Conservation (phyloP, 257 asterid species). For the Forsythia suspensa region DNA sequence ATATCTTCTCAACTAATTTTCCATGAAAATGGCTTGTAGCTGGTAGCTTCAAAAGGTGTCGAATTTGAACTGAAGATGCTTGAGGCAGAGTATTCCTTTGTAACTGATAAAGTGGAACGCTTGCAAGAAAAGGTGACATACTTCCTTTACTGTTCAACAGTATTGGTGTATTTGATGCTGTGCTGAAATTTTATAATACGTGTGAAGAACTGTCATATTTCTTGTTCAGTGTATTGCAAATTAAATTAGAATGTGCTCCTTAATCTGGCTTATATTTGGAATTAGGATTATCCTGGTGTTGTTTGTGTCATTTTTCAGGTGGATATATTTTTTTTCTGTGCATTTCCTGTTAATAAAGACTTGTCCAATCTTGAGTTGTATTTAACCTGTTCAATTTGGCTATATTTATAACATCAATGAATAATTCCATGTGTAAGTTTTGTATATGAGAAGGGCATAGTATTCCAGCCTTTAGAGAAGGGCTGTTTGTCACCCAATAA, state of each 20-base stretch:
- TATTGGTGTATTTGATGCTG: neutral
- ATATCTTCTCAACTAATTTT: constrained; percentile 21
- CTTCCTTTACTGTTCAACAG: neutral
- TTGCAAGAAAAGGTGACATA: constrained; percentile 71
- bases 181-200: neutral
- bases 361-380: neutral
- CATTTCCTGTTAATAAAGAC: neutral
- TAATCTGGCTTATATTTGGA: neutral
- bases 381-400: neutral
- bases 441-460: neutral
- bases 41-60: constrained; percentile 69
- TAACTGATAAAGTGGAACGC: constrained; percentile 72
- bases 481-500: neutral
- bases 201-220: neutral
- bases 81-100: constrained; percentile 76
- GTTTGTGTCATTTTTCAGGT: neutral
- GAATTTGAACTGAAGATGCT: constrained; percentile 81
- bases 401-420: neutral
- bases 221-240: neutral
- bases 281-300: neutral
- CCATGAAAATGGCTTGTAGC: constrained; percentile 41
- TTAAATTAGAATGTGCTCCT: neutral
- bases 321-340: neutral
- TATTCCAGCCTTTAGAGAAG: neutral
- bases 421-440: neutral